Conservation (phyloP, 2,329 filamentous ascomycete species). For the Cercospora berteroae region DNA sequence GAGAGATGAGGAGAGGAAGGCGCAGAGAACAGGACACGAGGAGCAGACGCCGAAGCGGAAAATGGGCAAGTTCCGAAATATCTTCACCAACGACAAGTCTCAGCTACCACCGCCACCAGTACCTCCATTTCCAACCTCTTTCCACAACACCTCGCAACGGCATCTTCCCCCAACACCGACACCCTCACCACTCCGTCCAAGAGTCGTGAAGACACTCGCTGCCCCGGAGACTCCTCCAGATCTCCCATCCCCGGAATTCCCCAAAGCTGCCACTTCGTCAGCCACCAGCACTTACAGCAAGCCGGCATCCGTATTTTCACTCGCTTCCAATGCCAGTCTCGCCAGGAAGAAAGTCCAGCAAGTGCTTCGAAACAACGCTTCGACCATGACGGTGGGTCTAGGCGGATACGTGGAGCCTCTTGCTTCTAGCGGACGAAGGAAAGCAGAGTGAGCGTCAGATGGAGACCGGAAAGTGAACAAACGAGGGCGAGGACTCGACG, state of each 20-base stretch:
- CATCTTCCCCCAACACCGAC: background rate
- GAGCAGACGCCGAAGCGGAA: background rate
- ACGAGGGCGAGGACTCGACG: background rate
- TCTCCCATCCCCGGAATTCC: background rate
- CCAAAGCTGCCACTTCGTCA: background rate
- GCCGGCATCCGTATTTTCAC: background rate
- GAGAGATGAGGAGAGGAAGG: background rate
- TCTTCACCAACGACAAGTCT: background rate
- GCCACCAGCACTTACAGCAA: background rate
- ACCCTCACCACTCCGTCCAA: background rate
- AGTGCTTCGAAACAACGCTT: background rate
- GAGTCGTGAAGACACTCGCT: background rate
- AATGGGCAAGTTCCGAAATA: background rate
- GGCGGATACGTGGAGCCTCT: background rate
- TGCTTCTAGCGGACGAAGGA: background rate
- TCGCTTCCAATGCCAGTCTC: background rate
- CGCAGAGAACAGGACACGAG: background rate
- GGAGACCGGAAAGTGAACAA: background rate
- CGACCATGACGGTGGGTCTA: background rate
- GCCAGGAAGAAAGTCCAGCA: background rate
- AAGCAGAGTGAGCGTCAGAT: background rate
- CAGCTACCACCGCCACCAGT: background rate
- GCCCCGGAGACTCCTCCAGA: background rate
- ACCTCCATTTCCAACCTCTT: background rate
- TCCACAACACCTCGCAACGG: background rate